Conservation (phyloP, 2,329 filamentous ascomycete species). For the Neoascochyta sp. region DNA sequence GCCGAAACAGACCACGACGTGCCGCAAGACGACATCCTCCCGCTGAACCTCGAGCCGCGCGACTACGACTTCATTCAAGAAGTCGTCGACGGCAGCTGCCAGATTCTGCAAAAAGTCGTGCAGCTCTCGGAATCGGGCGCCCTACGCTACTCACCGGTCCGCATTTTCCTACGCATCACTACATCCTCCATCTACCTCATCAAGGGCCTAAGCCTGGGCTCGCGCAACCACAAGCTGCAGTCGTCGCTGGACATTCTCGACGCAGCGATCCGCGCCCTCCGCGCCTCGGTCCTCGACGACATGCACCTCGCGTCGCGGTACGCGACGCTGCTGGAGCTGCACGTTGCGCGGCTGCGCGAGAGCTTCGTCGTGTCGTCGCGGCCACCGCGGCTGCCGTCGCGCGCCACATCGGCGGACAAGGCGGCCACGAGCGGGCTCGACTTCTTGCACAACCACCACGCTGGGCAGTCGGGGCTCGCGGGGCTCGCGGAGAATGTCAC, state of each 20-base stretch:
- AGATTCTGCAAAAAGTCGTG: slow-evolving; percentile 50
- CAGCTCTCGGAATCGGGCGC: slow-evolving; percentile 46
- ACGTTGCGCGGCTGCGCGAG: slow-evolving; percentile 37
- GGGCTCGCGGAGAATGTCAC: slow-evolving; percentile 34
- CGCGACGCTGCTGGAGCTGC: slow-evolving; percentile 47
- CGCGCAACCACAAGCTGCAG: slow-evolving; percentile 48
- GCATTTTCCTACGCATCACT: slow-evolving; percentile 53
- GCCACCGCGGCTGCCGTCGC: slow-evolving; percentile 34
- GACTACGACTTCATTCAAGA: slow-evolving; percentile 56
- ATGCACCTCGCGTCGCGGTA: slow-evolving; percentile 52
- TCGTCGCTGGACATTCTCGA: slow-evolving; percentile 49
- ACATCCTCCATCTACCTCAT: slow-evolving; percentile 56
- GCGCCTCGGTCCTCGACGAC: slow-evolving; percentile 49
- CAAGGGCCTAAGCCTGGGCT: slow-evolving; percentile 50
- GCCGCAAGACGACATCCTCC: slow-evolving; percentile 38
- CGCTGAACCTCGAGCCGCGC: slow-evolving; percentile 46
- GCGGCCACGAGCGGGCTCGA: slow-evolving; percentile 32
- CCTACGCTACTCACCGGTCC: slow-evolving; percentile 52
- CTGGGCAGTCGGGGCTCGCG: slow-evolving; percentile 34
- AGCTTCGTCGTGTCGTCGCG: slow-evolving; percentile 38
- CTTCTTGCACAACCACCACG: slow-evolving; percentile 37
- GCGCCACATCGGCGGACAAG: slow-evolving; percentile 29
- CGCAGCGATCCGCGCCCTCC: slow-evolving; percentile 47
- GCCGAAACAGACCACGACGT: slow-evolving; percentile 37
- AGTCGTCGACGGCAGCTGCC: slow-evolving; percentile 53